Base-by-base conservation (phyloP, 805 yeast genomes). In the Cyberlindnera subsufficiens region DNA sequence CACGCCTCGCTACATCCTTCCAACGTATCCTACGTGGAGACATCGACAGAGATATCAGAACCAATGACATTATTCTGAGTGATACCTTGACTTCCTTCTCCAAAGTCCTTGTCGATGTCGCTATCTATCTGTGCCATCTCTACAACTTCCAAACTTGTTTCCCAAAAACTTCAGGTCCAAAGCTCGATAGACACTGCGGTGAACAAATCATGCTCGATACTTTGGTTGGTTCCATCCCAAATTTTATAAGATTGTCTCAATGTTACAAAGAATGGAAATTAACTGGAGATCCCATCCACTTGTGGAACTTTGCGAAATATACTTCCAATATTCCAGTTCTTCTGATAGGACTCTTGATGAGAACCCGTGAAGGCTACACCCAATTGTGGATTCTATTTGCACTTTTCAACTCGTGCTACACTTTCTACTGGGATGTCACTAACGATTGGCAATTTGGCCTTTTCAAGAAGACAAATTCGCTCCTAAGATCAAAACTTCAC, bases 401-500 rank as follows among this genome's bases (percentile, higher is more conserved):
- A 45, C 55, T 81, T 1, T 54, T 85, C 33, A 88, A 86, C 58
- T 84, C 98, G 0, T 54, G 77, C 0, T 93, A 85, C 60, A 75
- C 95, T 14, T 85, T 87, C 46, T 66, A 78, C 42, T 93, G 99
- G 99, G 99, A 93, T 61, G 63, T 91, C 11, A 74, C 74, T 39
- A 78, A 78, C 73, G 99, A 93, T 66, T 93, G 99, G 99, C 73
- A 74, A 10, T 54, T 47, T 17, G 35, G 31, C n/a, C 33, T 84
- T 8, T 68, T 84, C 53, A 69, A 68, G 36, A 47, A 20, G 22
- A 22, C 27, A 9, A 39, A 39, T 6, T 29, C n/a, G n/a, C 10
- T 22, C 10, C 22, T 46, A 16, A 43, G 47, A 38, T 18, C 16
- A 9, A 44, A 35, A 29, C 32, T 42, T 2, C 47, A 41, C 27